phyloP scores from a whole-genome alignment of 169 alveolate genomes.

The Plasmodium billcollinsi region DNA sequence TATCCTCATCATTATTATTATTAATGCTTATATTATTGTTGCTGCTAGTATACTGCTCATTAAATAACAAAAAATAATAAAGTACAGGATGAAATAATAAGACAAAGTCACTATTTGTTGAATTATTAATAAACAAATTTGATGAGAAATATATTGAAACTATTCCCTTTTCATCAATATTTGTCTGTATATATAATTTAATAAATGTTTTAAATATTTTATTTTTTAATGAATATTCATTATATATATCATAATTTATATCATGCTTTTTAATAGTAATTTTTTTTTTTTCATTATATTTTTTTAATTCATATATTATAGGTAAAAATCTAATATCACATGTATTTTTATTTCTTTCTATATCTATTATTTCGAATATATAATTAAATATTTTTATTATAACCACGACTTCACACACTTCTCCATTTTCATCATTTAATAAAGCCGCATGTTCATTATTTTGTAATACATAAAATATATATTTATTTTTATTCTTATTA shows the following conservation, averaged over 20 bases:
- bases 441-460: slow-evolving; percentile 63
- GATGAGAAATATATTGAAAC: slow-evolving; percentile 62
- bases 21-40: not conserved
- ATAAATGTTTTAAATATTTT: slow-evolving; percentile 58
- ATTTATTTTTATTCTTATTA: slow-evolving; percentile 34
- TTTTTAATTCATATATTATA: slow-evolving; percentile 49
- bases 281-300: slow-evolving; percentile 28
- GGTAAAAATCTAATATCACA: slow-evolving; percentile 63
- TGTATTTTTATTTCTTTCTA: slow-evolving; percentile 46
- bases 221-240: slow-evolving; percentile 41
- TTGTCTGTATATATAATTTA: slow-evolving; percentile 53
- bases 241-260: slow-evolving; percentile 33
- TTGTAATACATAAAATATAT: slow-evolving; percentile 26
- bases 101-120: slow-evolving; percentile 40
- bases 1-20: not conserved
- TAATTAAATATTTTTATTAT: slow-evolving; percentile 48
- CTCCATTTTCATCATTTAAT: slow-evolving; percentile 60
- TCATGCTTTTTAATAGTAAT: slow-evolving; percentile 54
- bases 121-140: slow-evolving; percentile 34
- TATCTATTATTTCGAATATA: slow-evolving; percentile 43
- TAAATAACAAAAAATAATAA: slow-evolving; percentile 23
- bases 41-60: not conserved
- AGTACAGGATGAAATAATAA: slow-evolving; percentile 39
- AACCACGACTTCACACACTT: slow-evolving; percentile 49
- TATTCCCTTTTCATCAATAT: slow-evolving; percentile 58